A percentile compares a stretch with the other conserved stretches of the same genome.
These are phyloP conservation scores for Cylindrotheca fusiformis DNA, from an alignment of 108 stramenopile genomes.

Conservation along the genomic window DNA sequence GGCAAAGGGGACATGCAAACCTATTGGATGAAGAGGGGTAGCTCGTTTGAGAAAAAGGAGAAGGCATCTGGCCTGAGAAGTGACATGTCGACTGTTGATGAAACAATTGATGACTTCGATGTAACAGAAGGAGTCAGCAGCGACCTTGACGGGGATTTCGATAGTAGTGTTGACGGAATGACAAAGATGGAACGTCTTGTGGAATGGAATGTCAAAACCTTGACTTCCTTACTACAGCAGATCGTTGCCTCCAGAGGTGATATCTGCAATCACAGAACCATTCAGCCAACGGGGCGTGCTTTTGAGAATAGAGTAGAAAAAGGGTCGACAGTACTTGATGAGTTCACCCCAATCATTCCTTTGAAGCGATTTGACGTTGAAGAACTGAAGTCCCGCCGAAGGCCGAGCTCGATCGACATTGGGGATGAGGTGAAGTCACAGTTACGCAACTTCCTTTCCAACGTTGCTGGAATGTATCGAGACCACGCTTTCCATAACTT, in stretches of 20 bases:
- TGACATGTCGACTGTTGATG: background rate
- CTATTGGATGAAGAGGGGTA: background rate
- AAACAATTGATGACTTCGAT: background rate
- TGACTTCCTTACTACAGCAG: background rate
- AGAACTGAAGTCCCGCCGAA: background rate
- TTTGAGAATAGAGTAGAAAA: background rate
- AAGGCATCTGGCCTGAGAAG: background rate
- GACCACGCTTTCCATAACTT: slow-evolving; percentile 51
- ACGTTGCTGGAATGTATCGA: slow-evolving; percentile 27
- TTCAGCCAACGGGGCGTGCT: background rate
- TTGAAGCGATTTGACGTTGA: background rate
- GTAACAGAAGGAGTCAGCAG: background rate
- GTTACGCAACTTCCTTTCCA: slow-evolving; percentile 4
- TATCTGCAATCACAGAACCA: too few relatives aligned
- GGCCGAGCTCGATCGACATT: background rate
- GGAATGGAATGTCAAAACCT: slow-evolving; percentile 17
- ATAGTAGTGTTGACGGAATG: background rate
- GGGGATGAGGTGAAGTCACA: slow-evolving; percentile 3
- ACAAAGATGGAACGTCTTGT: slow-evolving; percentile 9
- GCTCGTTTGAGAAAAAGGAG: background rate
- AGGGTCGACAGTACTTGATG: slow-evolving; percentile 5
- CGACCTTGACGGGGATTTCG: background rate
- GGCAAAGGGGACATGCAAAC: slow-evolving; percentile 5
- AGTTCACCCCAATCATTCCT: background rate
- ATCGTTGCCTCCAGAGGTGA: slow-evolving; percentile 1